phyloP scores from a whole-genome alignment of 2,329 filamentous ascomycete genomes.

The Cercospora janseana region DNA sequence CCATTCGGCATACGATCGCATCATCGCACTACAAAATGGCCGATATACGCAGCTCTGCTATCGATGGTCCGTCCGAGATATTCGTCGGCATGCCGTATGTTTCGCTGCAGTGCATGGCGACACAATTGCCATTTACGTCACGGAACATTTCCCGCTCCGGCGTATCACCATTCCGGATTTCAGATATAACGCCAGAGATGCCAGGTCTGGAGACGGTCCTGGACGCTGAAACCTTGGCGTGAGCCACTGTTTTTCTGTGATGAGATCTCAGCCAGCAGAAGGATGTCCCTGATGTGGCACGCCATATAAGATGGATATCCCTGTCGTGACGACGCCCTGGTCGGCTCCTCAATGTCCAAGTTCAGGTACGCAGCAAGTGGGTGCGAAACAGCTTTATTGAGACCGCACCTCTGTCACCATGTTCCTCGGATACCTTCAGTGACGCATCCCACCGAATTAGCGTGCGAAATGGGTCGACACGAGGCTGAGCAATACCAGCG shows the following conservation, averaged over 20 bases:
- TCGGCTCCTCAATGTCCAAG: background rate
- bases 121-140: background rate
- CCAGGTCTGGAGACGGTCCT: background rate
- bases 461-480: background rate
- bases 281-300: background rate
- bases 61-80: no score
- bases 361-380: background rate
- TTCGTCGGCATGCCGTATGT: no score
- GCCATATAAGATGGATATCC: background rate
- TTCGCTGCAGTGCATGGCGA: no score
- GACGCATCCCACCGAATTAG: no score
- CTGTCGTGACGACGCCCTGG: background rate
- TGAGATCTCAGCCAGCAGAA: background rate
- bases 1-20: no score
- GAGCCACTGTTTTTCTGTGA: background rate
- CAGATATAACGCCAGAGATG: background rate
- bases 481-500: constrained; percentile 8
- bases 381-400: background rate
- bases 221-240: constrained; percentile 1
- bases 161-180: background rate
- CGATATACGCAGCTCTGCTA: no score
- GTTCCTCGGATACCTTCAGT: no score
- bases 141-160: background rate
- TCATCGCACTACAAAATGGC: no score
- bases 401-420: background rate